Conservation (phyloP, 2,329 filamentous ascomycete genomes). For the Venturia nashicola region DNA sequence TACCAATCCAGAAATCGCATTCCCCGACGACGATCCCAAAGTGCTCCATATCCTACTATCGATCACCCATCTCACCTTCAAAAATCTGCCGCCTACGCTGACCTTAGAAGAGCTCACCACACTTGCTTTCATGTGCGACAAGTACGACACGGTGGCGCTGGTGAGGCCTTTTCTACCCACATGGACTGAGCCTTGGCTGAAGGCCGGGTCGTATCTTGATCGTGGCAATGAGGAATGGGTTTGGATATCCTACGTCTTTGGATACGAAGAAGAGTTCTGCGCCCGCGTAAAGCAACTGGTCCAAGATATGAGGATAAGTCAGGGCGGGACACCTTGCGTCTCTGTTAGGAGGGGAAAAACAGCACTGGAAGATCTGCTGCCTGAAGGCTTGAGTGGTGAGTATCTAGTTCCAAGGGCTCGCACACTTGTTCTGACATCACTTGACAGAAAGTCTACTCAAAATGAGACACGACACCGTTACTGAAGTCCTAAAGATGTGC, state of each 20-base stretch:
- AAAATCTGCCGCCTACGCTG: background rate
- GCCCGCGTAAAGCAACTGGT: background rate
- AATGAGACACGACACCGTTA: background rate
- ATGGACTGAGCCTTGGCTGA: background rate
- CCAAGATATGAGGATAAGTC: background rate
- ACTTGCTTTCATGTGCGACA: slow-evolving; percentile 9
- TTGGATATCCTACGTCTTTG: slow-evolving; percentile 8
- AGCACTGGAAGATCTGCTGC: background rate
- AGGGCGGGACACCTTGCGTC: background rate
- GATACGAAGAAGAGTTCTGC: slow-evolving; percentile 2
- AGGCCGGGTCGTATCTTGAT: background rate
- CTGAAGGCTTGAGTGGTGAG: background rate
- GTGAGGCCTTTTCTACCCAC: slow-evolving; percentile 5
- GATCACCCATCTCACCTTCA: slow-evolving; percentile 8
- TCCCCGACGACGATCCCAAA: slow-evolving; percentile 8
- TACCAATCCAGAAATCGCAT: background rate
- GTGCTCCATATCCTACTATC: background rate
- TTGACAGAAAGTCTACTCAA: background rate
- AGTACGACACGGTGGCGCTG: slow-evolving; percentile 6
- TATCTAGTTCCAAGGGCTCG: background rate
- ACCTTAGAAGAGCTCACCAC: background rate
- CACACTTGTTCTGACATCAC: background rate
- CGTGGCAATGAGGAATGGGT: slow-evolving; percentile 5
- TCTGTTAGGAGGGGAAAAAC: background rate
- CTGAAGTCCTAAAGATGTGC: background rate